These are phyloP conservation scores for Metarhizium robertsii DNA, from an alignment of 2,329 filamentous ascomycete species.

Conservation along the genomic window DNA sequence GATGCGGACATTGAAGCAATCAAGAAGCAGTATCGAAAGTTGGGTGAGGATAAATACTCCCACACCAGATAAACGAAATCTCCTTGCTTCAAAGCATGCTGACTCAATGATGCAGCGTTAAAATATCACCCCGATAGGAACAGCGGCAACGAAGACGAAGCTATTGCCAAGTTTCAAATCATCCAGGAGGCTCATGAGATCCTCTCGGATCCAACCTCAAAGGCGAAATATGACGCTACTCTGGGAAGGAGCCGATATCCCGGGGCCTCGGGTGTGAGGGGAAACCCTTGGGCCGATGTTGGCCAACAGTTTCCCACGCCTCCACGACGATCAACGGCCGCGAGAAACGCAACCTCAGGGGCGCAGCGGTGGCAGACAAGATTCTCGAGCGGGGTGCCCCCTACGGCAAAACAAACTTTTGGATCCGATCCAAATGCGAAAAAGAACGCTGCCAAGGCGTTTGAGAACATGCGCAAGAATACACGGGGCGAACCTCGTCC, in stretches of 20 bases:
- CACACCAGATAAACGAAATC: not conserved
- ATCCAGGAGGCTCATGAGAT: slow-evolving; percentile 84
- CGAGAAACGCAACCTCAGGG: slow-evolving; percentile 23
- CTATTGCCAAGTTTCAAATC: slow-evolving; percentile 72
- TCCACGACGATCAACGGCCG: slow-evolving; percentile 29
- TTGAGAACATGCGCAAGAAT: slow-evolving; percentile 33
- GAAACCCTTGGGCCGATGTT: slow-evolving; percentile 47
- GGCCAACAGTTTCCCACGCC: slow-evolving; percentile 41
- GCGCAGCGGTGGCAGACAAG: slow-evolving; percentile 35
- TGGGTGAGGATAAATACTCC: slow-evolving; percentile 44
- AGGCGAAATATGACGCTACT: slow-evolving; percentile 43
- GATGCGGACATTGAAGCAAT: slow-evolving; percentile 65
- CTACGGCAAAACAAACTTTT: slow-evolving; percentile 30
- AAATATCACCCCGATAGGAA: slow-evolving; percentile 88
- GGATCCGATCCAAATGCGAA: slow-evolving; percentile 26
- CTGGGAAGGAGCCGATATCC: slow-evolving; percentile 31
- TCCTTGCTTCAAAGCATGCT: slow-evolving; percentile 8
- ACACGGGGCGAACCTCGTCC: slow-evolving; percentile 18
- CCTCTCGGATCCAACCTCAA: slow-evolving; percentile 40
- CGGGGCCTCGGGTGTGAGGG: slow-evolving; percentile 43
- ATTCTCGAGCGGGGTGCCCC: slow-evolving; percentile 31
- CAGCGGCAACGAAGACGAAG: slow-evolving; percentile 69
- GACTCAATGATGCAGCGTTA: slow-evolving; percentile 45
- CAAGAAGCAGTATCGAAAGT: slow-evolving; percentile 77
- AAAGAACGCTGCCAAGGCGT: slow-evolving; percentile 31